Base-by-base conservation (phyloP, 768 basidiomycete genomes). In the Suillus hirtellus region DNA sequence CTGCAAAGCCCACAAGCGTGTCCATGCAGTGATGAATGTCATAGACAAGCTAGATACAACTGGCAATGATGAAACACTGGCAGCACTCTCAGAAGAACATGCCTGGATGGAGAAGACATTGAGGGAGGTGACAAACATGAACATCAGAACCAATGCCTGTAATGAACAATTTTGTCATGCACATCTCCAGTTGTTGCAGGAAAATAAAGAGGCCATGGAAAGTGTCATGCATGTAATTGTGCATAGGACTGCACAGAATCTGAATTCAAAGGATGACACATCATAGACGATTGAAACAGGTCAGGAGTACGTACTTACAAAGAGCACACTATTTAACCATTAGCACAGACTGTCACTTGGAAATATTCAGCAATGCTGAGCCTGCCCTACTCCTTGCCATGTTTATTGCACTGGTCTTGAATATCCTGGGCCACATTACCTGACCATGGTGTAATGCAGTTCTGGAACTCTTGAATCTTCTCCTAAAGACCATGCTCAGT, bases 391-490 rank as follows among this genome's bases (percentile, higher is more conserved):
- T 47, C 21, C 46, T 49, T 1, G 34, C 60, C 15, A 44, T 34
- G 9, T 60, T 60, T n/a, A 44, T 60, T 2, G 17, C 46, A 12
- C 21, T 50, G 4, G 46, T 60, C 27, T 37, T 60, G 44, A 44
- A 60, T 44, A 12, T 43, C 42, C 17, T 43, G 17, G 42, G 42
- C 42, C 42, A 43, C 2, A 7, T 43, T 43, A 43, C 42, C 42
- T 8, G 17, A 17, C 42, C 17, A 8, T 43, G 42, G 42, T 43
- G 42, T 43, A 43, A 43, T 43, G 42, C 42, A 8, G 42, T 43
- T 19, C 42, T 43, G 19, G 42, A 43, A 43, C 17, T 43, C 42
- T 43, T 43, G 42, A 43, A 43, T 43, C 42, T 43, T 43, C 42
- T 43, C 42, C 42, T 43, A 43, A 19, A 43, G 42, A 43, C 42